Conservation (phyloP, 345 rosid genomes). For the Aquilaria sinensis region DNA sequence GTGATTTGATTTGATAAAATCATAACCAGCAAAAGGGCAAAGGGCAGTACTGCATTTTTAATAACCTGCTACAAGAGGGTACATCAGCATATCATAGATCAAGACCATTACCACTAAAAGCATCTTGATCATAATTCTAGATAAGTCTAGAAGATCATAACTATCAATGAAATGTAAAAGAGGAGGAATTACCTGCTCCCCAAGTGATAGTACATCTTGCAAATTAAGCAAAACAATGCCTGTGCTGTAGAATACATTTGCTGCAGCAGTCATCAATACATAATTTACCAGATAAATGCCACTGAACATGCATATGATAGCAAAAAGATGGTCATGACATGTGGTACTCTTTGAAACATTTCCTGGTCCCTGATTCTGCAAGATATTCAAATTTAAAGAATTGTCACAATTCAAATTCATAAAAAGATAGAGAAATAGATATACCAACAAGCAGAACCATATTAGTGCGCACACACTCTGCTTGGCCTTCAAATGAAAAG, state of each 20-base stretch:
- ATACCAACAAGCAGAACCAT: too few relatives aligned
- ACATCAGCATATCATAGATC: constrained; percentile 4
- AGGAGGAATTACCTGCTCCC: constrained; percentile 71
- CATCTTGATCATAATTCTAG: neutral
- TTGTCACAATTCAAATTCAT: too few relatives aligned
- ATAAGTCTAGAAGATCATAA: constrained; percentile 1
- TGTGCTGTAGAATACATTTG: constrained; percentile 64
- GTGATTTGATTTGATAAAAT: constrained; percentile 68
- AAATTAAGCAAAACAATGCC: constrained; percentile 80
- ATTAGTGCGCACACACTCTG: too few relatives aligned
- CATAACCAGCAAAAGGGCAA: constrained; percentile 52
- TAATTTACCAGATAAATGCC: constrained; percentile 67
- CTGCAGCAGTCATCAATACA: constrained; percentile 77
- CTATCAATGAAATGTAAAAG: constrained; percentile 5
- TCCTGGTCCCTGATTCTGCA: constrained; percentile 35
- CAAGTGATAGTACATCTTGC: constrained; percentile 79
- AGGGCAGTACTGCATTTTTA: constrained; percentile 53
- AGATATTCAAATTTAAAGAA: constrained; percentile 12
- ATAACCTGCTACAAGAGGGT: constrained; percentile 40
- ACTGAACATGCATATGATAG: constrained; percentile 65
- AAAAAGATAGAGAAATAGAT: too few relatives aligned
- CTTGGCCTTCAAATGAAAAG: too few relatives aligned
- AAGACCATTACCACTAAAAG: neutral
- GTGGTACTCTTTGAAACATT: constrained; percentile 50
- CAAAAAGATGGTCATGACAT: constrained; percentile 66